phyloP scores from a whole-genome alignment of 2,329 filamentous ascomycete genomes.

The Aspergillus oerlinghausenensis region DNA sequence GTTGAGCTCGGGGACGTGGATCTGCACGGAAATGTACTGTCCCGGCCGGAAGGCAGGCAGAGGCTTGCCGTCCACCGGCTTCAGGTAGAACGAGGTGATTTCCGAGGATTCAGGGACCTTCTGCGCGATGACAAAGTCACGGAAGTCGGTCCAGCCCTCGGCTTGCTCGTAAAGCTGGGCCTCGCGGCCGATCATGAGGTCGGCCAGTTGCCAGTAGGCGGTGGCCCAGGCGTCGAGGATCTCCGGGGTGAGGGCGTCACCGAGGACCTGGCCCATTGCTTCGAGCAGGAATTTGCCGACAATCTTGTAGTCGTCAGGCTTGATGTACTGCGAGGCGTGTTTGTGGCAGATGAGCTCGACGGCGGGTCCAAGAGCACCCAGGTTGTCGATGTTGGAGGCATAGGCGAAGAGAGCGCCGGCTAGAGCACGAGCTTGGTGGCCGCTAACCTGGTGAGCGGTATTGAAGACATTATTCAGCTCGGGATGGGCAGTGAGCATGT shows the following conservation, averaged over 20 bases:
- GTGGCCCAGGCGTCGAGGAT: conserved; percentile 62
- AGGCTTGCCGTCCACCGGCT: conserved; percentile 55
- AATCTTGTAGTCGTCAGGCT: conserved; percentile 62
- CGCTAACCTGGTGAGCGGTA: conserved; percentile 60
- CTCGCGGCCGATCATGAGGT: conserved; percentile 64
- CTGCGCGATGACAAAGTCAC: conserved; percentile 57
- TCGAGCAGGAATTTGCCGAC: conserved; percentile 63
- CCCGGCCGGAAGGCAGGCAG: conserved; percentile 63
- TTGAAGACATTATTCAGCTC: conserved; percentile 67
- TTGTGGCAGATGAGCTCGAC: conserved; percentile 69
- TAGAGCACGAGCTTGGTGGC: conserved; percentile 64
- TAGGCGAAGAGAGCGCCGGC: conserved; percentile 65
- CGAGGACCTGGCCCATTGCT: conserved; percentile 63
- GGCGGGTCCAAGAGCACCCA: conserved; percentile 52
- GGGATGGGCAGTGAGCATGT: conserved; percentile 59
- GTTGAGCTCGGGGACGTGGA: conserved; percentile 54
- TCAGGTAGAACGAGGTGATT: conserved; percentile 66
- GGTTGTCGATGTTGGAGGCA: conserved; percentile 64
- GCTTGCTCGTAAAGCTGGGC: conserved; percentile 50
- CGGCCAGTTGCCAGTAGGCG: conserved; percentile 66
- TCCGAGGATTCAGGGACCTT: conserved; percentile 62
- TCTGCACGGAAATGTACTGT: conserved; percentile 66
- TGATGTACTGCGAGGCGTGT: conserved; percentile 64
- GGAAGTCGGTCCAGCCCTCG: conserved; percentile 57
- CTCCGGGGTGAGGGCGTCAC: conserved; percentile 59